phyloP scores from a whole-genome alignment of 2,329 filamentous ascomycete species.

The Claviceps pusilla region DNA sequence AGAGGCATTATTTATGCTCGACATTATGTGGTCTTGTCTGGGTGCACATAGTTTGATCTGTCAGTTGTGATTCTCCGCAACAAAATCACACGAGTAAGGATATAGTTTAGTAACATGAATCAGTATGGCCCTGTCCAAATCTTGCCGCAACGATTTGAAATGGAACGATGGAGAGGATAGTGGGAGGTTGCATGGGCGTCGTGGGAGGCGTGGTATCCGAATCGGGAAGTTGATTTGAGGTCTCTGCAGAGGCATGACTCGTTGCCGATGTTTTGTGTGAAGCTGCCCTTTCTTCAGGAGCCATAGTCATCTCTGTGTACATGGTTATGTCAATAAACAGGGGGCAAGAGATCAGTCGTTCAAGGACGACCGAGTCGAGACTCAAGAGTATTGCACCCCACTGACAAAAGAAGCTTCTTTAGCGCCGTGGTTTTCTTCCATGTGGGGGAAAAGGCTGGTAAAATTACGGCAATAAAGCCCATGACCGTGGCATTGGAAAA shows the following conservation, averaged over 20 bases:
- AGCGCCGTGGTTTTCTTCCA: background rate
- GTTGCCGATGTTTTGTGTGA: background rate
- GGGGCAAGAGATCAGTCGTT: background rate
- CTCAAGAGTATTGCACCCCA: background rate
- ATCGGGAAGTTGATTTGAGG: constrained; percentile 1
- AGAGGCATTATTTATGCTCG: background rate
- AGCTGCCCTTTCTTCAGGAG: background rate
- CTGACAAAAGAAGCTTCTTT: background rate
- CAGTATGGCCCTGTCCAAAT: background rate
- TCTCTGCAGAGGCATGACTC: background rate
- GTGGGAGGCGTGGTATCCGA: background rate
- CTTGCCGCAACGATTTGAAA: background rate
- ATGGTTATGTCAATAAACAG: background rate
- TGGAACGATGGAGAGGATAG: background rate
- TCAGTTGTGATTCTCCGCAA: background rate
- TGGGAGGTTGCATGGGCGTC: background rate
- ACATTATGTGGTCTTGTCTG: background rate
- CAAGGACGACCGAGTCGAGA: no score
- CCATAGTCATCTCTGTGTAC: background rate
- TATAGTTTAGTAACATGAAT: background rate
- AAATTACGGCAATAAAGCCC: background rate
- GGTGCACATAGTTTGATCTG: background rate
- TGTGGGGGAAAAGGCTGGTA: background rate
- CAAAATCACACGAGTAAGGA: background rate
- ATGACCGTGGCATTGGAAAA: background rate